These are phyloP conservation scores for Taphrina pruni DNA, from an alignment of 1,139 yeast genomes.

Conservation along the genomic window DNA sequence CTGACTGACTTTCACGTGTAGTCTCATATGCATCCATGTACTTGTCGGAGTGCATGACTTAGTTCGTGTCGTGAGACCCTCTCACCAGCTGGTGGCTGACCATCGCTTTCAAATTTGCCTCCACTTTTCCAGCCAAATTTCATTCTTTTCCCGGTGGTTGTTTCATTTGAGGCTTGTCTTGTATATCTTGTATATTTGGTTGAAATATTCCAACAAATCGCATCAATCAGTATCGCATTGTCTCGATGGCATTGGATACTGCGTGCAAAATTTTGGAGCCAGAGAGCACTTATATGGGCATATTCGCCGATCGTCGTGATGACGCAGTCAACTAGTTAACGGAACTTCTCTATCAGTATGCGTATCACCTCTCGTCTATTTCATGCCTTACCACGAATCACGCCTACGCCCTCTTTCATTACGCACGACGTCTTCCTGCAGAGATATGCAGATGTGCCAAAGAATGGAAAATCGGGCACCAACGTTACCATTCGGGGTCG, in stretches of 20 bases:
- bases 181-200: background rate
- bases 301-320: background rate
- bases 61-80: no score
- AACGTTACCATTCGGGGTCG: slow-evolving; percentile 23
- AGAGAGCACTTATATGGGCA: background rate
- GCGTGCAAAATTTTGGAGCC: no score
- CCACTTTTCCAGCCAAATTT: background rate
- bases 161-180: background rate
- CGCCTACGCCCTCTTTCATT: background rate
- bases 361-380: slow-evolving; percentile 1
- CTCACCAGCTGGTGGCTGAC: no score
- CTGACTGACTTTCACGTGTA: no score
- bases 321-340: no score
- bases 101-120: background rate
- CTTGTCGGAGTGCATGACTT: no score
- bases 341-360: background rate
- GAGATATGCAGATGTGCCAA: background rate
- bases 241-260: no score
- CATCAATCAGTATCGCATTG: no score
- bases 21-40: no score
- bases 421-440: slow-evolving; percentile 10
- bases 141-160: background rate
- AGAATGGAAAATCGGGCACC: background rate
- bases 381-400: slow-evolving; percentile 11
- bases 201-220: background rate